Conservation (phyloP, 2,329 filamentous ascomycete species). For the Cladophialophora carrionii region DNA sequence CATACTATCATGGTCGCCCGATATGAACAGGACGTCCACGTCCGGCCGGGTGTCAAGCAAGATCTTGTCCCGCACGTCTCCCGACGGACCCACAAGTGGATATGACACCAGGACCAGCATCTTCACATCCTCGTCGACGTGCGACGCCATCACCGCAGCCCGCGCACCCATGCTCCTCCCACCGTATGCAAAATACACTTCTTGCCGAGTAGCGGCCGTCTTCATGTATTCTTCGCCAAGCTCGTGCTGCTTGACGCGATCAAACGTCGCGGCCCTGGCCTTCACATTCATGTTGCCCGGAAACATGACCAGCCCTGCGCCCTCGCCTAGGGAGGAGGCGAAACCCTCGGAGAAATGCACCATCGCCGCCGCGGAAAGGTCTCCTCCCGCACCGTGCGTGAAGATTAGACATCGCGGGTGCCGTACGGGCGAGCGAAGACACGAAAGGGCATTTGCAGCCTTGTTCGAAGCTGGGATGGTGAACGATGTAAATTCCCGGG, state of each 20-base stretch:
- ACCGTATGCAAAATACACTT: conserved; percentile 23
- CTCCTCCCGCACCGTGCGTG: conserved; percentile 38
- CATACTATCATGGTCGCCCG: conserved; percentile 35
- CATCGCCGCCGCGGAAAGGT: conserved; percentile 31
- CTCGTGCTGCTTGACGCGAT: conserved; percentile 23
- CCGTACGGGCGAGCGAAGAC: conserved; percentile 3
- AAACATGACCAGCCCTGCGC: conserved; percentile 28
- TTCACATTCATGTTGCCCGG: conserved; percentile 37
- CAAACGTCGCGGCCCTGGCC: conserved; percentile 28
- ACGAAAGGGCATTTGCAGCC: conserved; percentile 12
- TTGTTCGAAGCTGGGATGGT: not conserved
- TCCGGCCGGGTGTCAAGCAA: conserved; percentile 27
- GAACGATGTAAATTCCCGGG: not conserved
- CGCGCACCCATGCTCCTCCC: conserved; percentile 36
- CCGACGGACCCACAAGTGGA: conserved; percentile 29
- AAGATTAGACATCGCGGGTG: conserved; percentile 28
- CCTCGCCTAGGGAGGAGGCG: conserved; percentile 10
- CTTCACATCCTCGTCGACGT: conserved; percentile 22
- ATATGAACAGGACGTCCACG: conserved; percentile 35
- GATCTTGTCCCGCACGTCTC: conserved; percentile 35
- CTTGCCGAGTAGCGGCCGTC: not conserved
- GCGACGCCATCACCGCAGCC: conserved; percentile 28
- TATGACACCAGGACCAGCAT: conserved; percentile 34
- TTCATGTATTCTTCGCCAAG: conserved; percentile 5
- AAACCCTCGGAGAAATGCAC: conserved; percentile 34